Evolutionary conservation across 371 early-diverging fungal species (phyloP), one percentile per base, ranked within the genome.

Genomic region (Mucor piriformis): DNA sequence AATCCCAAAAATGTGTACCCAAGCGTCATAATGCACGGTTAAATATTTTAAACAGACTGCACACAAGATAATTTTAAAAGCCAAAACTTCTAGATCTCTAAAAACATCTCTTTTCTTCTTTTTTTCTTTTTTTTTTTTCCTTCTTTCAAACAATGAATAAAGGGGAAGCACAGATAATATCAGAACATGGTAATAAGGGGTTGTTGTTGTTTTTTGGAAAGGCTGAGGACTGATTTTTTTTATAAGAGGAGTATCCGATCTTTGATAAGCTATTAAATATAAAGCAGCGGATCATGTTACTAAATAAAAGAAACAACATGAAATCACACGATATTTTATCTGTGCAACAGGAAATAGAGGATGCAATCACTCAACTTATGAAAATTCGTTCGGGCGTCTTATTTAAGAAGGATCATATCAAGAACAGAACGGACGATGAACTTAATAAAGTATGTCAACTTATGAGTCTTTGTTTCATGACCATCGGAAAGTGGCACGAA

Each of bases 381-480:
- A 15, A 35, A 27, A 35, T 49, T 48, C 48, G 57, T 11, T 16
- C 25, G 2, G 57, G 57, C 6, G 40, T 49, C 7, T n/a, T 57
- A 11, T 57, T 48, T 18, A 57, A 57, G 27, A 12, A 48, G 6
- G 25, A 20, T 27, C 57, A 57, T 57, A 25, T 35, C 11, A 57
- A 57, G 8, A 57, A 57, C 18, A 23, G 57, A 48, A 49, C 49
- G 5, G 57, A 57, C 8, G 57, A 57, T 37, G 57, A 57, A 18
- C 49, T 57, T 7, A 48, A 57, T 27, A 57, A 57, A 29, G 57
- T 57, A 23, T 57, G 57, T 29, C 57, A 57, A 25, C 40, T 57
- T 4, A 47, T 57, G 20, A 57, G 57, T 29, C 33, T 57, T 27
- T 57, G 49, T 16, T 57, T 57, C 27, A 48, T 57, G 57, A 57